phyloP scores from a whole-genome alignment of 208 protist genomes.

The Leishmania mexicana region DNA sequence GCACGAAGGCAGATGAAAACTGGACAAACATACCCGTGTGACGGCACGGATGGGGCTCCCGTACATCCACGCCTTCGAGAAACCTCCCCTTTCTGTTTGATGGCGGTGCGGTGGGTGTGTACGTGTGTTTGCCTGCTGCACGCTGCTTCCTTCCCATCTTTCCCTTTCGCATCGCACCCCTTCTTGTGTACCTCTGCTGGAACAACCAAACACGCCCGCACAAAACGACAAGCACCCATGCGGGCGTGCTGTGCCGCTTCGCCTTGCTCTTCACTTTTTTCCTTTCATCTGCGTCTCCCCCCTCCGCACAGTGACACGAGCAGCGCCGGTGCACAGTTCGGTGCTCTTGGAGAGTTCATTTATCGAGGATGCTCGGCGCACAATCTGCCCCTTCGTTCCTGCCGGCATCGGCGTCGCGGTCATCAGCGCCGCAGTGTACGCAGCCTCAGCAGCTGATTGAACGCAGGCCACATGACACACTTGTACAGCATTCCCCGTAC shows the following conservation, averaged over 20 bases:
- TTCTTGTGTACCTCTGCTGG: background rate
- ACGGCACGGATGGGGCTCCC: background rate
- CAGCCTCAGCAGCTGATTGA: slow-evolving; percentile 41
- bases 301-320: background rate
- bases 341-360: background rate
- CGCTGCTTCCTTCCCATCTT: slow-evolving; percentile 1
- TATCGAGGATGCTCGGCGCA: background rate
- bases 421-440: background rate
- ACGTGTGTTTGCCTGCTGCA: background rate
- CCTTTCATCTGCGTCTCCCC: background rate
- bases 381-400: background rate
- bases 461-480: slow-evolving; percentile 33
- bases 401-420: no score
- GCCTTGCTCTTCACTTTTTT: background rate
- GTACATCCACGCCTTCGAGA: background rate
- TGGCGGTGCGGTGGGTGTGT: background rate
- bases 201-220: background rate
- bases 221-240: slow-evolving; percentile 5
- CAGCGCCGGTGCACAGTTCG: no score
- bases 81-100: background rate
- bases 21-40: background rate
- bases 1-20: background rate
- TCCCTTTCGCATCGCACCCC: background rate
- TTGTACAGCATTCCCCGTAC: slow-evolving; percentile 76
- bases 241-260: background rate